Evolutionary conservation across 192 early-diverging fungal species (phyloP).

Genomic region (Coemansia sp.): DNA sequence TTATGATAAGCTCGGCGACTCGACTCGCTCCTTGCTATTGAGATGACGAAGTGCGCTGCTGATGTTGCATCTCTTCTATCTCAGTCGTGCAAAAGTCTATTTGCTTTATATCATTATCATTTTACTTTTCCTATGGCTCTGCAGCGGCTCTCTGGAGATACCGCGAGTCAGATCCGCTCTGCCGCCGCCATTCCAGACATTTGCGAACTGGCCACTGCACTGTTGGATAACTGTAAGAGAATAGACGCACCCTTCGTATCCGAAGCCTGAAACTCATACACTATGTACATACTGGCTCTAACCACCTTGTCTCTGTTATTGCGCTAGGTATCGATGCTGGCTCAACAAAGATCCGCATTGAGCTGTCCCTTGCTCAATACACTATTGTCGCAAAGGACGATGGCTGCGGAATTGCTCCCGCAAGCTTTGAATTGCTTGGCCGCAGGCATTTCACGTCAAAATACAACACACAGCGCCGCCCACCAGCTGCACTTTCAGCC

Average conservation of each 20-base stretch:
- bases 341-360: constrained; percentile 27
- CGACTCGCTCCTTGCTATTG: not conserved
- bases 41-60: too few relatives aligned
- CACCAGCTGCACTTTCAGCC: not conserved
- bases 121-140: not conserved
- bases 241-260: not conserved
- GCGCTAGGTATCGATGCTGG: constrained; percentile 40
- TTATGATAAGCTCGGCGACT: not conserved
- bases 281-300: not conserved
- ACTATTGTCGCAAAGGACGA: constrained; percentile 29
- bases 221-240: constrained; percentile 42
- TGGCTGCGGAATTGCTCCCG: constrained; percentile 24
- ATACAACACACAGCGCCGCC: not conserved
- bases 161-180: constrained; percentile 24
- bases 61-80: not conserved
- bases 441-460: constrained; percentile 34
- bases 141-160: constrained; percentile 11
- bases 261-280: not conserved
- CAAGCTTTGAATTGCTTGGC: constrained; percentile 20
- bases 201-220: constrained; percentile 21
- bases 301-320: not conserved
- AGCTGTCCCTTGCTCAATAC: constrained; percentile 19
- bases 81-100: not conserved
- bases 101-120: not conserved
- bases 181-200: constrained; percentile 25